A percentile compares a stretch with the other conserved stretches of the same genome.
Conservation (phyloP, 805 yeast species). For the Metschnikowia picachoensis region DNA sequence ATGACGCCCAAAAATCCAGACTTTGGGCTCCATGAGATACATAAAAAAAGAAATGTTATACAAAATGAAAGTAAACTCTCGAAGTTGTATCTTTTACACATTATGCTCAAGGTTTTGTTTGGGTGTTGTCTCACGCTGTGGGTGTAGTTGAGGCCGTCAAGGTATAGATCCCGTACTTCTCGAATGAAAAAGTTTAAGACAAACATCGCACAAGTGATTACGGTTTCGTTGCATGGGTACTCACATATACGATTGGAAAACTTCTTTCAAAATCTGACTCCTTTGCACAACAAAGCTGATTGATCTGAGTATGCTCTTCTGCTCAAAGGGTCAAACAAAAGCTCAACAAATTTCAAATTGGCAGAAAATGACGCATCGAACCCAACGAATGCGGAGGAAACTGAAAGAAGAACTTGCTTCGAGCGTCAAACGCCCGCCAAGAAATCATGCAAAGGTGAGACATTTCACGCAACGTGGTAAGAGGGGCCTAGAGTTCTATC, state of each 20-base stretch:
- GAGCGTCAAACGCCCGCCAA: not conserved
- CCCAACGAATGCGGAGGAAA: not conserved
- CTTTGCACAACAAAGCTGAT: too few relatives aligned
- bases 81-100: not conserved
- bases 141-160: not conserved
- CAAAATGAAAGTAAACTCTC: not conserved
- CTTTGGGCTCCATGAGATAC: not conserved
- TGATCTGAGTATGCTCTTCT: too few relatives aligned
- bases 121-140: constrained; percentile 8
- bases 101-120: not conserved
- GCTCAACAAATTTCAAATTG: too few relatives aligned
- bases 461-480: not conserved
- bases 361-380: too few relatives aligned
- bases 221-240: too few relatives aligned
- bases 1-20: constrained; percentile 2
- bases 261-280: too few relatives aligned
- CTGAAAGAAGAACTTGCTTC: not conserved
- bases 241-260: too few relatives aligned
- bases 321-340: too few relatives aligned
- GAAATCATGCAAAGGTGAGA: not conserved
- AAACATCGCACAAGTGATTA: too few relatives aligned
- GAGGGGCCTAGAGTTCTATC: not conserved
- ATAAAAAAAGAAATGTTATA: not conserved
- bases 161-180: not conserved
- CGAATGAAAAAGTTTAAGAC: not conserved